phyloP scores from a whole-genome alignment of 768 basidiomycete species.

The Tricholoma flavovirens region DNA sequence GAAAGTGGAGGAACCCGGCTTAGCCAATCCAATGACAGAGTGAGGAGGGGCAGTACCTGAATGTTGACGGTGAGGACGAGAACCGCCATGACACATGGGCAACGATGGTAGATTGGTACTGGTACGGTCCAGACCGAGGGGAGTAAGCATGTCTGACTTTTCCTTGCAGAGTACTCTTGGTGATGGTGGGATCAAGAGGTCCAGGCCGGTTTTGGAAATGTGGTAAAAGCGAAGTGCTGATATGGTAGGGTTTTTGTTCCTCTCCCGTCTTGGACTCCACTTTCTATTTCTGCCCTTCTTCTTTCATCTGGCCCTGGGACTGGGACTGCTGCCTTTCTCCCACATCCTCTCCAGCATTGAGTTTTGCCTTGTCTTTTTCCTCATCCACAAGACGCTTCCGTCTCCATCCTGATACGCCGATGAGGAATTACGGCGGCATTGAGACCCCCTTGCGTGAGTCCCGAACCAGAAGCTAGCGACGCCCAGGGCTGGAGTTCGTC shows the following conservation, averaged over 20 bases:
- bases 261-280: slow-evolving; percentile 35
- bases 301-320: slow-evolving; percentile 30
- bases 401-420: slow-evolving; percentile 59
- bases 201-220: no score
- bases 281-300: slow-evolving; percentile 24
- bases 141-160: slow-evolving; percentile 86
- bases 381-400: slow-evolving; percentile 42
- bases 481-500: slow-evolving; percentile 36
- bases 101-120: slow-evolving; percentile 48
- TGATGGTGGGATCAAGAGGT: no score
- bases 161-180: slow-evolving; percentile 98
- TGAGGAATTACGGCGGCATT: slow-evolving; percentile 27
- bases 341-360: slow-evolving; percentile 35
- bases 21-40: slow-evolving; percentile 46
- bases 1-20: slow-evolving; percentile 34
- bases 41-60: slow-evolving; percentile 38
- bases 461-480: slow-evolving; percentile 24
- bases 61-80: slow-evolving; percentile 51
- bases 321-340: slow-evolving; percentile 34
- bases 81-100: slow-evolving; percentile 52
- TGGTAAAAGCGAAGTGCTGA: slow-evolving; percentile 42
- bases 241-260: slow-evolving; percentile 53
- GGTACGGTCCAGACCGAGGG: slow-evolving; percentile 93
- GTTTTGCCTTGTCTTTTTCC: slow-evolving; percentile 35
- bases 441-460: slow-evolving; percentile 33